Conservation (phyloP, 2,329 filamentous ascomycete species). For the Ascochyta clinopodiicola region DNA sequence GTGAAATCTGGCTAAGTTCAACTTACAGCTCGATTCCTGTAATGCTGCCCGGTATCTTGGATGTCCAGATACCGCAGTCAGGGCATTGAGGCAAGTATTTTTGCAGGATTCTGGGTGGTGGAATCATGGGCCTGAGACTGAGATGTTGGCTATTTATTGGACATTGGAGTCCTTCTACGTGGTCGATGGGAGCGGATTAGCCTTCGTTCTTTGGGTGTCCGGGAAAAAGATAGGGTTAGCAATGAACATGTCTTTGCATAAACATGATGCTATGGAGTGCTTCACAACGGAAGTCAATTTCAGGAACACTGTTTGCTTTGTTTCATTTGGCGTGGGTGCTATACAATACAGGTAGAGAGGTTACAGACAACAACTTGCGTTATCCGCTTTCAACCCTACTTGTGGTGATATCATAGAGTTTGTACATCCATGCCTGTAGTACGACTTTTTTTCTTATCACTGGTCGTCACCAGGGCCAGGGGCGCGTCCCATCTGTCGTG, state of each 20-base stretch:
- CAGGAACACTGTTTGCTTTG: neutral
- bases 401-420: neutral
- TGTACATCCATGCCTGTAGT: neutral
- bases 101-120: no score
- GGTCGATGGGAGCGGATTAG: no score
- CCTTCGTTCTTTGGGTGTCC: no score
- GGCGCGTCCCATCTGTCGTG: slow-evolving; percentile 79
- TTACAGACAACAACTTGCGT: neutral
- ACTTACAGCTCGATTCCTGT: no score
- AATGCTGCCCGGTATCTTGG: no score
- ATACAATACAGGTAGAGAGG: neutral
- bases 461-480: slow-evolving; percentile 19
- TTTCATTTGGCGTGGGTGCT: slow-evolving; percentile 4
- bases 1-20: no score
- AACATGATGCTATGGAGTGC: neutral
- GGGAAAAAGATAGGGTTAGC: no score
- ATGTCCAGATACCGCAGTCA: no score
- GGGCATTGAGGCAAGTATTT: no score
- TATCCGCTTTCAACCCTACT: neutral
- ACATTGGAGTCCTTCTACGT: no score
- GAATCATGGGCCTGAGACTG: no score
- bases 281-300: neutral
- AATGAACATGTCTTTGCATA: neutral
- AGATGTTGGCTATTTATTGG: no score
- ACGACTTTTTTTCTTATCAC: neutral